Conservation (phyloP, 1,284 basidiomycete genomes). For the Irpex sp. region DNA sequence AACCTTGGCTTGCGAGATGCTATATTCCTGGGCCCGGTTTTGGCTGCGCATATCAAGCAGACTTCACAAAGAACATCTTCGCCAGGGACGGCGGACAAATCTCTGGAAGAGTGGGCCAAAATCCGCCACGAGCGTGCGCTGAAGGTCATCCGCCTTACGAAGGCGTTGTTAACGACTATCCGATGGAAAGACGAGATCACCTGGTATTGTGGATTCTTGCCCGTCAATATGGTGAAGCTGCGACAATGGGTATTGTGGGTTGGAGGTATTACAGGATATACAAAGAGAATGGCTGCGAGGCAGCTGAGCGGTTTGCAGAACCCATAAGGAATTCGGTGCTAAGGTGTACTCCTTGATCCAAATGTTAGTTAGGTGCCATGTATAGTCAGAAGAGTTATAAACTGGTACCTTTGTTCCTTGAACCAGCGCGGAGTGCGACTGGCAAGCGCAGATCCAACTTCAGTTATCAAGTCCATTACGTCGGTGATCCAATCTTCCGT, state of each 20-base stretch:
- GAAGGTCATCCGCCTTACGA: slow-evolving; percentile 20
- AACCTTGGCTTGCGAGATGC: slow-evolving; percentile 44
- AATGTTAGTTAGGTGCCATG: background rate
- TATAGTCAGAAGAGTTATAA: background rate
- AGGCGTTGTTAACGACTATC: slow-evolving; percentile 11
- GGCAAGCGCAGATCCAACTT: slow-evolving; percentile 54
- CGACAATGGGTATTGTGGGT: slow-evolving; percentile 20
- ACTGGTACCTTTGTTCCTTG: background rate
- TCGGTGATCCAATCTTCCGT: slow-evolving; percentile 51
- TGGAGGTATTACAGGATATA: slow-evolving; percentile 17
- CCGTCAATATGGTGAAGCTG: slow-evolving; percentile 19
- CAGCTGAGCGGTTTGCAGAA: slow-evolving; percentile 23
- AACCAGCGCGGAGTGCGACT: slow-evolving; percentile 28
- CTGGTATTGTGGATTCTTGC: slow-evolving; percentile 20
- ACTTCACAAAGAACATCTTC: too few species aligned
- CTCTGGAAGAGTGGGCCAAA: slow-evolving; percentile 18
- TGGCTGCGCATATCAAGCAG: slow-evolving; percentile 12
- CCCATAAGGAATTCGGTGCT: background rate
- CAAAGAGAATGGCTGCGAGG: slow-evolving; percentile 20
- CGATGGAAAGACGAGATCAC: slow-evolving; percentile 12
- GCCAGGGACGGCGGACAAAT: slow-evolving; percentile 7
- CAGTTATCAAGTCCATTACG: slow-evolving; percentile 54
- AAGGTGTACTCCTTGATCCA: background rate
- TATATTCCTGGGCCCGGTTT: slow-evolving; percentile 29
- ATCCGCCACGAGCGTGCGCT: slow-evolving; percentile 18